Evolutionary conservation across 768 basidiomycete genomes (phyloP), one percentile per base, ranked within the genome.

Genomic region (Tylopilus cervinicoccineus): DNA sequence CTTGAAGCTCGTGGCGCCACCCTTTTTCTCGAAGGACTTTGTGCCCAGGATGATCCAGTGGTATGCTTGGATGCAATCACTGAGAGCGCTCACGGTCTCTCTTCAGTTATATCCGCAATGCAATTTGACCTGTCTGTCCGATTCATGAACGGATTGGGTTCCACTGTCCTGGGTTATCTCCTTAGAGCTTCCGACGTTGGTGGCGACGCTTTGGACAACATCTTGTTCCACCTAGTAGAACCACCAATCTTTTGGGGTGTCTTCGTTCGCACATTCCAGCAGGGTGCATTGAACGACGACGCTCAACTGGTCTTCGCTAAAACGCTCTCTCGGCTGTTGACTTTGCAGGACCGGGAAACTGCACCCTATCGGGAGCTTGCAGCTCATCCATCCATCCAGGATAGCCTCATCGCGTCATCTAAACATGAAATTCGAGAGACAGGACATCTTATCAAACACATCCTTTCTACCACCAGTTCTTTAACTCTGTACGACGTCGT

Each of bases 171-270:
- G 13, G 33, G 43, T 0, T 78, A 73, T 50, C 57, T 82, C 9
- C 63, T 68, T 16, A 66, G 56, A 14, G 57, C 79, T 6, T 62
- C 56, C 22, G 54, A 53, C n/a, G 65, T 81, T 34, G 70, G 68
- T 20, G 81, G 80, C 1, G 47, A 62, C 9, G 65, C 70, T 32
- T 50, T 82, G 11, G 56, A 67, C 14, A 56, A 63, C n/a, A 41
- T 81, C 12, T 31, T 83, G 32, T 38, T 61, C 39, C 56, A 63
- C 10, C 66, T 81, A 19, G 72, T 75, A 3, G 71, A 81, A 1
- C 80, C 80, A 3, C 71, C 77, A 0, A 67, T 77, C 23, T 81
- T 81, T 52, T 82, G 76, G 77, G 45, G 37, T 19, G 52, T 55
- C 1, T 72, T 75, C 37, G 48, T 59, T 3, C 33, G 57, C 12